Evolutionary conservation across 2,329 filamentous ascomycete genomes (phyloP), one percentile per base, ranked within the genome.

Genomic region (Cladorrhinum sp.): DNA sequence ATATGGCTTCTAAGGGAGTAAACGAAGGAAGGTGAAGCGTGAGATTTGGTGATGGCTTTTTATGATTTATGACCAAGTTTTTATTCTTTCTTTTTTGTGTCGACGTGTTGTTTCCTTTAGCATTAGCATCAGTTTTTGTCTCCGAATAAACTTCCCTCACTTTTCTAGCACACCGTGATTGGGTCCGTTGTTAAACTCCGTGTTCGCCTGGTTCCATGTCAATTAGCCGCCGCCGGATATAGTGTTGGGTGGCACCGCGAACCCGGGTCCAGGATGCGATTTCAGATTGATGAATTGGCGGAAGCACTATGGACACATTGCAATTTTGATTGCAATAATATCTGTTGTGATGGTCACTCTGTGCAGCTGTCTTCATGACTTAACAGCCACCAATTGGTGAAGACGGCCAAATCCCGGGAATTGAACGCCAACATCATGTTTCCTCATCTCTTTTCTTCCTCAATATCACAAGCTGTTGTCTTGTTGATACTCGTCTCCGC

Each of bases 291-390:
- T 58, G 14, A 26, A 28, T 26, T 12, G 30, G n/a, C 33, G 56
- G 46, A 52, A 58, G 20, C 39, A 49, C n/a, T 59, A 46, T 59
- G 57, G 57, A 59, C 57, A 59, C 24, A 59, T 59, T 59, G 57
- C 57, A 59, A 16, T 48, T 49, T 30, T 52, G 18, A 21, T 54
- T 18, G 28, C 16, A 36, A 21, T n/a, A 36, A 26, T 54, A 14
- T 36, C 28, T 30, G 20, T 30, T 36, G 9, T 28, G n/a, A n/a
- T n/a, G n/a, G n/a, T n/a, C n/a, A n/a, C n/a, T n/a, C n/a, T n/a
- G n/a, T n/a, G n/a, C n/a, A n/a, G n/a, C n/a, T n/a, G n/a, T 28
- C 26, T 28, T 28, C 26, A 28, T n/a, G n/a, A n/a, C n/a, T n/a
- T n/a, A n/a, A n/a, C n/a, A n/a, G n/a, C n/a, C n/a, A n/a, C n/a